Evolutionary conservation across 2,329 filamentous ascomycete species (phyloP).

Genomic region (Beauveria sp.): DNA sequence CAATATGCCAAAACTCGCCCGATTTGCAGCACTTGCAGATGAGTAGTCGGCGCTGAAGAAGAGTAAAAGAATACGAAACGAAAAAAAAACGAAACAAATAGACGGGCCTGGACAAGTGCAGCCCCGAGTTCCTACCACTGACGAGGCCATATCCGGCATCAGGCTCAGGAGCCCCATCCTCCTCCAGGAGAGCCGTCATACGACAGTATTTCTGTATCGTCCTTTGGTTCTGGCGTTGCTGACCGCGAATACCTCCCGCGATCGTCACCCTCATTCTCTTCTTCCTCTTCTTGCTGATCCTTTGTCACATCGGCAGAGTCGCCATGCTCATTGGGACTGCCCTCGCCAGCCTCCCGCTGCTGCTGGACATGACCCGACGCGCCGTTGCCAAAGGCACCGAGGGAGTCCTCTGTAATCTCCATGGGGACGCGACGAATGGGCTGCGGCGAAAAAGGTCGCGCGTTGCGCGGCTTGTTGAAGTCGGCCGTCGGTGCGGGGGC

Average conservation of each 20-base stretch:
- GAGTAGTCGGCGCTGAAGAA: neutral
- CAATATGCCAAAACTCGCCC: constrained; percentile 3
- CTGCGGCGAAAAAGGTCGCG: constrained; percentile 54
- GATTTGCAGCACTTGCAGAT: constrained; percentile 4
- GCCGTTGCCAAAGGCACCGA: constrained; percentile 19
- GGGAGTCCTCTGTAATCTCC: constrained; percentile 32
- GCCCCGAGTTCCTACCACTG: neutral
- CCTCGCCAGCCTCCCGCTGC: constrained; percentile 11
- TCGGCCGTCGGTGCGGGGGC: constrained; percentile 44
- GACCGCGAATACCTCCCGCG: constrained; percentile 5
- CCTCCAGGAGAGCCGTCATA: constrained; percentile 15
- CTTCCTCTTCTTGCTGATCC: constrained; percentile 11
- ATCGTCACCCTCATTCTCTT: constrained; percentile 15
- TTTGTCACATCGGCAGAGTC: constrained; percentile 12
- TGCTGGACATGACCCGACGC: neutral
- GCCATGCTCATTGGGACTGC: constrained; percentile 12
- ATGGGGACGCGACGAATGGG: constrained; percentile 35
- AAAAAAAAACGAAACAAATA: neutral
- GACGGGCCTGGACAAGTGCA: neutral
- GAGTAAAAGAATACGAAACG: neutral
- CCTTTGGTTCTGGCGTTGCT: neutral
- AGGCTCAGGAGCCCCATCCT: constrained; percentile 14
- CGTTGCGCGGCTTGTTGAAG: constrained; percentile 44
- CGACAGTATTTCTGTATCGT: neutral
- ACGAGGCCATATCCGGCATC: neutral